Percentiles rank a stretch among this genome's conserved stretches.
These are phyloP conservation scores for Neurospora sp. DNA, from an alignment of 495 filamentous ascomycete species.

Conservation along the genomic window DNA sequence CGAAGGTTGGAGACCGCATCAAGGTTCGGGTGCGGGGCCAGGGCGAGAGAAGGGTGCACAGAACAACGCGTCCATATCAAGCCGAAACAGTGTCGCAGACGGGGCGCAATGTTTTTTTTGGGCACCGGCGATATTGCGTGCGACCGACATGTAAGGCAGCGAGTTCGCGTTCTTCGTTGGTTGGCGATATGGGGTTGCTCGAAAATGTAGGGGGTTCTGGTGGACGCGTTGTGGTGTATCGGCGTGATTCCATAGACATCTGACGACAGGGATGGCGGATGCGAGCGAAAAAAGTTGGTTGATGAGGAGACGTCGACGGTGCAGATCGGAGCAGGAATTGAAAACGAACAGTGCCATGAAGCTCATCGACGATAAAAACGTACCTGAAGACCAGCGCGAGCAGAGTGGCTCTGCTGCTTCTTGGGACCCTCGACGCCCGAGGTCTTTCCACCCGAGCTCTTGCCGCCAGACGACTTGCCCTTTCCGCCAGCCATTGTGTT, in stretches of 20 bases:
- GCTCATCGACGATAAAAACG: conserved; percentile 31
- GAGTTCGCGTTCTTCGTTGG: background rate
- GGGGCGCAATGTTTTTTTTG: background rate
- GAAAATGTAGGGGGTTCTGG: conserved; percentile 1
- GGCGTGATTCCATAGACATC: conserved; percentile 4
- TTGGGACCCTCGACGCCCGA: conserved; percentile 62
- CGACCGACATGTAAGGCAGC: background rate
- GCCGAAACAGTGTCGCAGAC: background rate
- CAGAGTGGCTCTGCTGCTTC: conserved; percentile 95
- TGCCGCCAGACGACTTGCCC: conserved; percentile 90
- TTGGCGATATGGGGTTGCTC: background rate
- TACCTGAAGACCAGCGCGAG: conserved; percentile 97
- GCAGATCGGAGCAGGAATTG: background rate
- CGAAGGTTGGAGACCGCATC: background rate
- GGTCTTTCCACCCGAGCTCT: conserved; percentile 74
- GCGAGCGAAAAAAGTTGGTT: background rate
- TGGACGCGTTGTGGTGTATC: conserved; percentile 7
- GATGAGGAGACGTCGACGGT: background rate
- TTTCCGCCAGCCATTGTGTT: conserved; percentile 66
- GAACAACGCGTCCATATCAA: background rate
- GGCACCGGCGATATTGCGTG: background rate
- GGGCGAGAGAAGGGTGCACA: background rate
- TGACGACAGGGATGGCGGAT: background rate
- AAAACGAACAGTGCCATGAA: conserved; percentile 12
- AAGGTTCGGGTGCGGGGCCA: background rate